Evolutionary conservation across 1,139 yeast species (phyloP), one percentile per base, ranked within the genome.

Genomic region (Pichia sp.): DNA sequence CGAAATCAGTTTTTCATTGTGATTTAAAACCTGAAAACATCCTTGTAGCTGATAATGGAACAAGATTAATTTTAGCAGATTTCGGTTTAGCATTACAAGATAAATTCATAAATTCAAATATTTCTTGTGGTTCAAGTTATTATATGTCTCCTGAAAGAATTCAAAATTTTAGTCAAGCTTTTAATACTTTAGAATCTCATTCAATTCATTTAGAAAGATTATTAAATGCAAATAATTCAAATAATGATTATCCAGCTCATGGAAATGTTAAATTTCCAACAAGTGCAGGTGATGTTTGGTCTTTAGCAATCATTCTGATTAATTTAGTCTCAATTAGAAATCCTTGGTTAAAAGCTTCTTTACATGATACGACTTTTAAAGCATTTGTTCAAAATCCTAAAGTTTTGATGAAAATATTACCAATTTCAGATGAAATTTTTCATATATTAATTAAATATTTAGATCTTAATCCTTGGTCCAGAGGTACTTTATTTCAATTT

Each of bases 141-240:
- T 88, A 88, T 64, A 88, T 88, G 96, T 86, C 96, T 0, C 96
- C 96, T 6, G 96, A 87, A 62, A 69, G 94, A 57, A 68, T 83
- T 19, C 72, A 71, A 44, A 74, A 75, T 41, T 58, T 60, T 38
- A 52, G 57, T 32, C 56, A 54, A 33, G 60, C 57, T 3, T 58
- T 52, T 38, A 51, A 57, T 35, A 48, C 58, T 4, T 40, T 50
- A 21, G 56, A 56, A 24, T 49, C 61, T 6, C 61, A 56, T 47
- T 51, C 59, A 7, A 52, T 57, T 30, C 62, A 59, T 43, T 28
- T 59, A 5, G 62, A 59, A 30, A 49, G 62, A 33, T 41, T 58
- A 23, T 28, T 57, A 18, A 40, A 50, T 31, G 54, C 57, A n/a
- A 39, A 38, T 13, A 33, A 31, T 26, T 37, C 36, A 8, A 11